A percentile compares a stretch with the other conserved stretches of the same genome.
phyloP scores from a whole-genome alignment of 768 basidiomycete species.

The Phaeotremella skinneri region DNA sequence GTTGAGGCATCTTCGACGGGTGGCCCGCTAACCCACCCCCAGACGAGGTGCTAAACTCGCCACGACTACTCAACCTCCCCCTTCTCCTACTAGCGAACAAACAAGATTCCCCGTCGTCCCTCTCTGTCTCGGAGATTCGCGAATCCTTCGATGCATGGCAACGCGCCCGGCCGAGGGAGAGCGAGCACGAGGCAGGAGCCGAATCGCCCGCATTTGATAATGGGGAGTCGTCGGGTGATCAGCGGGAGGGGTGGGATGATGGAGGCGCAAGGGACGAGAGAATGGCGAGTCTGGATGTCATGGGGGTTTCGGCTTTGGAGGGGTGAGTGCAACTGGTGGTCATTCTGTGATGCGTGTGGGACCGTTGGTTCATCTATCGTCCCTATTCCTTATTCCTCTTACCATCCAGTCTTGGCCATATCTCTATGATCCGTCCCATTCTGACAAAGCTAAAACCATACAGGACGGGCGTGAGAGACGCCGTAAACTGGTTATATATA shows the following conservation, averaged over 20 bases:
- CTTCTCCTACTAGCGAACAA: constrained; percentile 93
- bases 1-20: too few relatives aligned
- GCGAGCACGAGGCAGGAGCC: constrained; percentile 18
- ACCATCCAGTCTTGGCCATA: too few relatives aligned
- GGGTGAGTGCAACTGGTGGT: constrained; percentile 61
- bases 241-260: constrained; percentile 31
- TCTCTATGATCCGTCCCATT: too few relatives aligned
- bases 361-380: neutral
- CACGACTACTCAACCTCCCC: constrained; percentile 84
- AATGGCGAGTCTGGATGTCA: constrained; percentile 76
- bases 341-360: neutral
- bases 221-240: too few relatives aligned
- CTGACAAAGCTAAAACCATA: constrained; percentile 1
- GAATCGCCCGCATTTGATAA: constrained; percentile 56
- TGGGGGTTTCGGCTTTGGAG: constrained; percentile 86
- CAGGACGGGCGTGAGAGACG: constrained; percentile 83
- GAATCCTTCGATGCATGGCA: constrained; percentile 58
- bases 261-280: constrained; percentile 45
- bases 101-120: constrained; percentile 75
- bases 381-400: neutral
- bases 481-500: constrained; percentile 91
- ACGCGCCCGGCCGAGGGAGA: constrained; percentile 34
- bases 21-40: constrained; percentile 37
- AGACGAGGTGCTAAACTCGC: constrained; percentile 82
- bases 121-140: constrained; percentile 86